phyloP scores from a whole-genome alignment of 208 protist genomes.

The Trypanosoma theileri region DNA sequence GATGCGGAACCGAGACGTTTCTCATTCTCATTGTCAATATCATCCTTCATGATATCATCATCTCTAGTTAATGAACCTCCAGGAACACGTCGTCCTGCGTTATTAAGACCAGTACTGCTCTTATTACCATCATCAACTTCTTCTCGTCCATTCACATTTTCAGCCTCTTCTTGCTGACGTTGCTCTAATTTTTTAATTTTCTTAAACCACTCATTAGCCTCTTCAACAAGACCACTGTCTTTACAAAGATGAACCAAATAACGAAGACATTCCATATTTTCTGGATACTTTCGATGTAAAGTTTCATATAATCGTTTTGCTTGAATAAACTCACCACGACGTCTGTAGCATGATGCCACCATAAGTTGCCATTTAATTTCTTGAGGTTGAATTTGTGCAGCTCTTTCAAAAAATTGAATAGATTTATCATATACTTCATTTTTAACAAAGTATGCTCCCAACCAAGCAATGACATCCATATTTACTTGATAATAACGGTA shows the following conservation, averaged over 20 bases:
- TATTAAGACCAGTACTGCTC: conserved; percentile 14
- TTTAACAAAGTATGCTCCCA: conserved; percentile 97
- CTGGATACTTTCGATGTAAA: conserved; percentile 90
- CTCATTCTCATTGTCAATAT: conserved; percentile 39
- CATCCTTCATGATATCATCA: conserved; percentile 8
- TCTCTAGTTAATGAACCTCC: conserved; percentile 18
- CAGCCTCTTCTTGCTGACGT: conserved; percentile 42
- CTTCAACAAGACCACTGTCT: conserved; percentile 83
- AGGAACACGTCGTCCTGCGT: conserved; percentile 23
- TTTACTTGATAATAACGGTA: conserved; percentile 97
- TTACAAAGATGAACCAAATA: conserved; percentile 95
- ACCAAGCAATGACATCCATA: conserved; percentile 97
- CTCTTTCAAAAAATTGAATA: conserved; percentile 96
- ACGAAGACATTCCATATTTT: conserved; percentile 94
- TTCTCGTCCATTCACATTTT: conserved; percentile 27
- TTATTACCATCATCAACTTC: conserved; percentile 30
- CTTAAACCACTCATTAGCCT: conserved; percentile 92
- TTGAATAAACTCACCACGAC: conserved; percentile 88
- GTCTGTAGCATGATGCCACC: conserved; percentile 94
- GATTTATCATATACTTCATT: conserved; percentile 97
- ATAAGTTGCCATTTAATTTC: conserved; percentile 97
- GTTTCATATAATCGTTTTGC: conserved; percentile 93
- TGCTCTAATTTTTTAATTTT: conserved; percentile 79
- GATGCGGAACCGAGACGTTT: conserved; percentile 17
- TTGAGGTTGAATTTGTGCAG: conserved; percentile 94